Evolutionary conservation across 228 moss, liverwort and hornwort species (phyloP), one percentile per base, ranked within the genome.

Genomic region (Sphagnum magellanicum): DNA sequence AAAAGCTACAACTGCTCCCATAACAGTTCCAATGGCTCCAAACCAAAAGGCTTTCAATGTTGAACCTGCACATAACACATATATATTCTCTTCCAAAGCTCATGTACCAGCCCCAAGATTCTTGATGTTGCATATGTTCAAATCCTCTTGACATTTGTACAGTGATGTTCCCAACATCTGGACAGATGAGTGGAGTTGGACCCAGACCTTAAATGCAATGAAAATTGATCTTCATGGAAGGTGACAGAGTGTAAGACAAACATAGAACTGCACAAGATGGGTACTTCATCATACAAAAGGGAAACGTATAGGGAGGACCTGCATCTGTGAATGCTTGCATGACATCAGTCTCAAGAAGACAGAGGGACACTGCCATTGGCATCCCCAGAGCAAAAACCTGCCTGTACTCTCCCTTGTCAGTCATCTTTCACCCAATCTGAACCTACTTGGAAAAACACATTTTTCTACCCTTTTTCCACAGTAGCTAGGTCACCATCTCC

Each of bases 321-420:
- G 91, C 93, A 16, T 92, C 93, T 70, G 79, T 82, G 77, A 98
- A 93, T 11, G 87, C 93, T 73, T 81, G 87, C 79, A 80, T 83
- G 49, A 98, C 83, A 75, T 98, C 91, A 15, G 85, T 93, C 87
- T 98, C 97, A 70, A 98, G 85, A 61, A 98, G 75, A 69, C 88
- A 84, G 87, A 98, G 77, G 17, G 93, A 88, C 71, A 93, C 97
- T 49, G 94, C 93, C 84, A 98, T 78, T 60, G 97, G 97, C 90
- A 93, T 89, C 59, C 91, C 72, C 60, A 88, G 78, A 51, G 91
- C 84, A 70, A 92, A 74, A 47, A 97, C 88, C 91, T 92, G 81
- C 70, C 86, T 86, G 86, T 65, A 74, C 50, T 71, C 52, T 74
- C 50, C 76, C 63, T 49, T 73, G 61, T 86, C 65, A 86, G 78